These are phyloP conservation scores for Ananas comosus DNA, from an alignment of 176 grass and related monocot genomes.

Conservation along the genomic window DNA sequence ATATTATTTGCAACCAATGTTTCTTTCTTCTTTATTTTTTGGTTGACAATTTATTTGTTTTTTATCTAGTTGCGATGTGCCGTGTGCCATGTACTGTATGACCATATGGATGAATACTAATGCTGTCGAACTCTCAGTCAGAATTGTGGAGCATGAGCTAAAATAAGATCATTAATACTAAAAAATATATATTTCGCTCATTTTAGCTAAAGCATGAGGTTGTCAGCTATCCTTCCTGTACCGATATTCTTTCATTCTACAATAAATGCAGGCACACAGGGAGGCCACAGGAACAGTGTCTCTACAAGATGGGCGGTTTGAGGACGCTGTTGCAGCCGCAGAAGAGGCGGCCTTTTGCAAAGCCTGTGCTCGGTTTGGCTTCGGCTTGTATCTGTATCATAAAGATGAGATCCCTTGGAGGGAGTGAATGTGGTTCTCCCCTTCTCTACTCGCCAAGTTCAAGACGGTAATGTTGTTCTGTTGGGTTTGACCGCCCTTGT, in stretches of 20 bases:
- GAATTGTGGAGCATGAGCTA: neutral
- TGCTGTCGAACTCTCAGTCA: too few relatives aligned
- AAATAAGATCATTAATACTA: neutral
- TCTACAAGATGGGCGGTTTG: constrained; percentile 40
- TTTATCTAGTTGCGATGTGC: too few relatives aligned
- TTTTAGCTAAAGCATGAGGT: neutral
- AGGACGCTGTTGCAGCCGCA: constrained; percentile 53
- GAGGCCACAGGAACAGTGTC: constrained; percentile 63
- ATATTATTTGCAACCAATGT: neutral
- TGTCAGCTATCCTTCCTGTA: neutral
- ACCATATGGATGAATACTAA: too few relatives aligned
- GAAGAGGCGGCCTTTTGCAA: constrained; percentile 85
- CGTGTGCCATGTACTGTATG: too few relatives aligned
- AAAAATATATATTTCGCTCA: neutral
- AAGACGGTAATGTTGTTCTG: neutral
- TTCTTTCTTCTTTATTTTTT: neutral
- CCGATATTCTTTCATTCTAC: neutral
- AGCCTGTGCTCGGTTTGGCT: constrained; percentile 79
- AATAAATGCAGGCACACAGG: constrained; percentile 48
- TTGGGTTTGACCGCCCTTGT: neutral
- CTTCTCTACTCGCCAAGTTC: neutral
- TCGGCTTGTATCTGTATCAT: constrained; percentile 82
- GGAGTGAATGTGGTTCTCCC: neutral
- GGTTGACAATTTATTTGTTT: too few relatives aligned
- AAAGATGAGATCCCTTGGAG: constrained; percentile 39